These are phyloP conservation scores for Saururus chinensis DNA, from an alignment of 164 flowering plant species.

Conservation along the genomic window DNA sequence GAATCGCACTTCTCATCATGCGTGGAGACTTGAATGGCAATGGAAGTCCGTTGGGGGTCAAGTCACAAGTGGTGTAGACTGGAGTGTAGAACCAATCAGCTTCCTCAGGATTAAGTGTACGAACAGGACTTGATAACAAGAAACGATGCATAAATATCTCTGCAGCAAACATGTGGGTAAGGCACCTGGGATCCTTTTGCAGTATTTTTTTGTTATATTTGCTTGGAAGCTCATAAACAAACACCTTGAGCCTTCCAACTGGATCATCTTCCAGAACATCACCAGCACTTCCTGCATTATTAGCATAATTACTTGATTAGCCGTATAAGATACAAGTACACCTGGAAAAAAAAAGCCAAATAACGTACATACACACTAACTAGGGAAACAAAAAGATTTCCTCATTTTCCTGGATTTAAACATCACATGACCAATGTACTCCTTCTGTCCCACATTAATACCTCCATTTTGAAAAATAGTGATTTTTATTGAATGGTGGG, in stretches of 20 bases:
- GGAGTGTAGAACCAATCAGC: conserved; percentile 98
- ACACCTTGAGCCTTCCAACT: conserved; percentile 89
- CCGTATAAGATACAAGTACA: too few relatives aligned
- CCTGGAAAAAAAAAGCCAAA: too few relatives aligned
- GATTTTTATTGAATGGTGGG: too few relatives aligned
- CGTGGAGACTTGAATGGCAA: conserved; percentile 93
- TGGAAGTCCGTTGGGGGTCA: conserved; percentile 92
- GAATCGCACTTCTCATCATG: conserved; percentile 97
- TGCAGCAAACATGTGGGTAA: conserved; percentile 95
- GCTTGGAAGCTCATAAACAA: conserved; percentile 95
- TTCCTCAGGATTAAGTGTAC: conserved; percentile 88
- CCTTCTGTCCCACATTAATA: too few relatives aligned
- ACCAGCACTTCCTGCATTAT: conserved; percentile 88
- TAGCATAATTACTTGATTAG: too few relatives aligned
- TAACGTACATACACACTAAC: too few relatives aligned
- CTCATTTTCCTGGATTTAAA: too few relatives aligned
- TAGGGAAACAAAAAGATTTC: too few relatives aligned
- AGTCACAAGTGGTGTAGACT: conserved; percentile 87
- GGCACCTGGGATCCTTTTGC: conserved; percentile 86
- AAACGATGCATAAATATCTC: conserved; percentile 95
- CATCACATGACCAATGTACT: too few relatives aligned
- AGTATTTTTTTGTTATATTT: conserved; percentile 89
- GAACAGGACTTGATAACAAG: conserved; percentile 79
- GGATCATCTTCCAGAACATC: conserved; percentile 98
- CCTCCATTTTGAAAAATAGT: too few relatives aligned